Percentiles rank a stretch among this genome's conserved stretches.
Evolutionary conservation across 2,329 filamentous ascomycete species (phyloP).

Genomic region (Ascocoryne sarcoides): DNA sequence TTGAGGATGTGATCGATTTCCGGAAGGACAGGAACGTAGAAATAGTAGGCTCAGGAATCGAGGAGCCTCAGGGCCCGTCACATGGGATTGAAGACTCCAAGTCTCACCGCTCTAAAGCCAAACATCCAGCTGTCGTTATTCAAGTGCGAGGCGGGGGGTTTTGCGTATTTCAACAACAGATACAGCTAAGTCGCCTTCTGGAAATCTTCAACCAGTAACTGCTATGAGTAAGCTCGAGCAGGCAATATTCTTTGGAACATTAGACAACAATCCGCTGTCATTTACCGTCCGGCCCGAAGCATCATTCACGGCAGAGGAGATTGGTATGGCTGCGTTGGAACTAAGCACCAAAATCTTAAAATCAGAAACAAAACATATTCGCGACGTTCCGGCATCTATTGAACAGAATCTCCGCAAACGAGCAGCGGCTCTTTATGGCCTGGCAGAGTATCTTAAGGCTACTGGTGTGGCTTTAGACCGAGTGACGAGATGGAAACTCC

Average conservation of each 20-base stretch:
- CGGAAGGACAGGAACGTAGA: slow-evolving; percentile 55
- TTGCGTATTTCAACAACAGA: slow-evolving; percentile 52
- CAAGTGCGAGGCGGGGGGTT: slow-evolving; percentile 55
- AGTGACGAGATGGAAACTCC: slow-evolving; percentile 64
- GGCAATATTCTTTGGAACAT: slow-evolving; percentile 83
- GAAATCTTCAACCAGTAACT: slow-evolving; percentile 54
- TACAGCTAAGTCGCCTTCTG: slow-evolving; percentile 50
- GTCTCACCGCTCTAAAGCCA: slow-evolving; percentile 44
- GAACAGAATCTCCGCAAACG: slow-evolving; percentile 73
- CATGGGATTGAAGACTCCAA: slow-evolving; percentile 39
- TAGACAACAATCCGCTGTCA: slow-evolving; percentile 78
- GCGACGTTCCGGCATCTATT: slow-evolving; percentile 63
- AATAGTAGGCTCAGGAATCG: slow-evolving; percentile 54
- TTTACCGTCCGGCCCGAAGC: slow-evolving; percentile 62
- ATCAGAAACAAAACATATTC: slow-evolving; percentile 67
- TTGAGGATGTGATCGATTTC: slow-evolving; percentile 82
- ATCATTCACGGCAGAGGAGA: slow-evolving; percentile 59
- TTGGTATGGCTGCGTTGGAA: slow-evolving; percentile 66
- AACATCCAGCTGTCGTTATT: slow-evolving; percentile 53
- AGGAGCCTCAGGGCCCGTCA: slow-evolving; percentile 41
- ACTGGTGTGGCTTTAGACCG: slow-evolving; percentile 59
- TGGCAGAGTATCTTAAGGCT: slow-evolving; percentile 62
- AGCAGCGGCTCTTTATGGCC: slow-evolving; percentile 62
- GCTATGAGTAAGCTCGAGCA: slow-evolving; percentile 88
- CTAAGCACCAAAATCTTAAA: slow-evolving; percentile 76